phyloP scores from a whole-genome alignment of 148 eudicot species.

The Suaeda aralocaspica region DNA sequence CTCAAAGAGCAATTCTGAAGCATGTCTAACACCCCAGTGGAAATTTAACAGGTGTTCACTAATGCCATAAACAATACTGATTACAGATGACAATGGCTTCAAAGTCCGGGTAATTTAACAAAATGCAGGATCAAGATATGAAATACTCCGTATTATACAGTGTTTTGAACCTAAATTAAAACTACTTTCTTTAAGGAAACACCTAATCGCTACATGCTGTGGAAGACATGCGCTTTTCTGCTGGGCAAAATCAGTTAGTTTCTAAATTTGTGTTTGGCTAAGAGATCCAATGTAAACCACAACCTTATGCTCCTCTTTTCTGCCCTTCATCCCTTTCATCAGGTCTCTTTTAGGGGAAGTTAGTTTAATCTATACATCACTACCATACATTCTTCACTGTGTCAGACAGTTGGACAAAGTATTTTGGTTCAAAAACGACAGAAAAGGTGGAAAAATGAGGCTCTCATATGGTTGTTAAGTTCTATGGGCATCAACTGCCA shows the following conservation, averaged over 20 bases:
- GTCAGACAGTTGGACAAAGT: not conserved
- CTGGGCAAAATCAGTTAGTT: not conserved
- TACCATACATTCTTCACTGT: not conserved
- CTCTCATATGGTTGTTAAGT: not conserved
- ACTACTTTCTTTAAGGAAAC: not conserved
- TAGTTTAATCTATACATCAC: not conserved
- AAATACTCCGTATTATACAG: not conserved
- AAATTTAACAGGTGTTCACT: not conserved
- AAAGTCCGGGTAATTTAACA: not conserved
- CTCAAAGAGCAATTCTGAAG: not conserved
- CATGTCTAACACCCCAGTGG: not conserved
- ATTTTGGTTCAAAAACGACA: not conserved
- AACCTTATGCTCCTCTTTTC: not conserved
- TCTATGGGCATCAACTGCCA: not conserved
- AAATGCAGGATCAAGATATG: not conserved
- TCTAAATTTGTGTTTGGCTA: not conserved
- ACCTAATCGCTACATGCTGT: not conserved
- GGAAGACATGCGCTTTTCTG: not conserved
- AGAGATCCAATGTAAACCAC: not conserved
- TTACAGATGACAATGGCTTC: not conserved
- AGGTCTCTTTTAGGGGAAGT: not conserved
- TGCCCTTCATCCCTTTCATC: not conserved
- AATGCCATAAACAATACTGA: not conserved
- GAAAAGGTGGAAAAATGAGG: not conserved
- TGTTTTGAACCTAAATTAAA: not conserved